Conservation (phyloP, 163 green algal species). For the Scenedesmus sp. region DNA sequence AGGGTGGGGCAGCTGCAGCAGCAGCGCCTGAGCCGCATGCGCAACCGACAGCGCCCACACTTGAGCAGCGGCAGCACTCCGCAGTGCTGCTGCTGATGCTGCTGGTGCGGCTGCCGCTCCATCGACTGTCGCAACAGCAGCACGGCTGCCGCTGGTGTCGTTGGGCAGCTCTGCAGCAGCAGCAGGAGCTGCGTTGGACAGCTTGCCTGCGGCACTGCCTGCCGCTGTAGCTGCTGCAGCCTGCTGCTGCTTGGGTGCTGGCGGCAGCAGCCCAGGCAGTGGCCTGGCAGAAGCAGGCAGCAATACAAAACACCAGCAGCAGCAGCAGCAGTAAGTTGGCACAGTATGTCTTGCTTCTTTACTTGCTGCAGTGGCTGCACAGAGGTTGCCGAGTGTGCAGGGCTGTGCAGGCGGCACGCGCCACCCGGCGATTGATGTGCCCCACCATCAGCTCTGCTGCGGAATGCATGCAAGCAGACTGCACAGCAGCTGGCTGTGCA, state of each 20-base stretch:
- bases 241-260: not conserved
- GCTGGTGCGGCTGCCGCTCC: not conserved
- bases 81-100: not conserved
- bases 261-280: not conserved
- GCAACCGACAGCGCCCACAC: not conserved
- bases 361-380: too few species aligned
- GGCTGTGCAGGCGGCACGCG: too few species aligned
- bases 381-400: not conserved
- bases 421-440: too few species aligned
- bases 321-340: not conserved
- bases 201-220: not conserved
- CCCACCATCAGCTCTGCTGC: too few species aligned
- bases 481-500: too few species aligned
- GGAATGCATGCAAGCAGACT: too few species aligned
- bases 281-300: not conserved
- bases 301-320: conserved; percentile 5
- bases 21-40: not conserved
- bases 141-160: not conserved
- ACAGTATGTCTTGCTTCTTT: too few species aligned
- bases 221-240: not conserved
- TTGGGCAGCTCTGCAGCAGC: not conserved
- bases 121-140: not conserved
- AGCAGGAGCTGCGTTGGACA: not conserved
- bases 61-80: not conserved
- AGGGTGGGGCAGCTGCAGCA: not conserved